Conservation (phyloP, 2,329 filamentous ascomycete species). For the Aspergillus pseudotamarii region DNA sequence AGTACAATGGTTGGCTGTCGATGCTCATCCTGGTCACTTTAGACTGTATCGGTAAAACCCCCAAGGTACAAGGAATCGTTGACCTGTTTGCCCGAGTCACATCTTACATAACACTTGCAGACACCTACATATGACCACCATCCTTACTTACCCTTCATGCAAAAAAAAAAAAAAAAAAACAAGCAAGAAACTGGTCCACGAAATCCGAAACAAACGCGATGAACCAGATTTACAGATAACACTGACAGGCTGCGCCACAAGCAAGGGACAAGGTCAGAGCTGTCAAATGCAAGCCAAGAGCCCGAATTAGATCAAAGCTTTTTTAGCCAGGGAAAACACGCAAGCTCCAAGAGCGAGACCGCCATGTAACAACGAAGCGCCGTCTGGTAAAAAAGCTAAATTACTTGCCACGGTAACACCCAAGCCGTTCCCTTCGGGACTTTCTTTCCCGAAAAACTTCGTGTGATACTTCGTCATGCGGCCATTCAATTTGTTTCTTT, state of each 20-base stretch:
- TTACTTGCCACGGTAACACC: neutral
- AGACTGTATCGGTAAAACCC: no score
- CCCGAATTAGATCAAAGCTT: slow-evolving; percentile 7
- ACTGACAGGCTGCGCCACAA: slow-evolving; percentile 13
- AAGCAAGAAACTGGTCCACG: neutral
- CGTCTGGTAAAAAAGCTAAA: neutral
- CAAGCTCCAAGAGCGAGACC: neutral
- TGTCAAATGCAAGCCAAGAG: slow-evolving; percentile 13
- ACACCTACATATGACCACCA: neutral
- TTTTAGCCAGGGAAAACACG: neutral
- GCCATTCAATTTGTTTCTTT: neutral
- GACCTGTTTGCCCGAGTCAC: neutral
- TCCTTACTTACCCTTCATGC: neutral
- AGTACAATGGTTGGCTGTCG: no score
- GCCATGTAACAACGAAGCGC: neutral
- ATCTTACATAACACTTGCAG: neutral
- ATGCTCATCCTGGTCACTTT: neutral
- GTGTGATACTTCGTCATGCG: neutral
- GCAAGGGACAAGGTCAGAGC: slow-evolving; percentile 17
- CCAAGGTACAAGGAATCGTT: neutral
- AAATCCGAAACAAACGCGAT: slow-evolving; percentile 14
- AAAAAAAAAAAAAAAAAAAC: neutral
- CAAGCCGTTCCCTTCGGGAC: neutral
- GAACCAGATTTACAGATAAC: slow-evolving; percentile 7
- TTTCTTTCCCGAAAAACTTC: neutral